A percentile compares a stretch with the other conserved stretches of the same genome.
Conservation (phyloP, 495 filamentous ascomycete species). For the Xylaria grammica region DNA sequence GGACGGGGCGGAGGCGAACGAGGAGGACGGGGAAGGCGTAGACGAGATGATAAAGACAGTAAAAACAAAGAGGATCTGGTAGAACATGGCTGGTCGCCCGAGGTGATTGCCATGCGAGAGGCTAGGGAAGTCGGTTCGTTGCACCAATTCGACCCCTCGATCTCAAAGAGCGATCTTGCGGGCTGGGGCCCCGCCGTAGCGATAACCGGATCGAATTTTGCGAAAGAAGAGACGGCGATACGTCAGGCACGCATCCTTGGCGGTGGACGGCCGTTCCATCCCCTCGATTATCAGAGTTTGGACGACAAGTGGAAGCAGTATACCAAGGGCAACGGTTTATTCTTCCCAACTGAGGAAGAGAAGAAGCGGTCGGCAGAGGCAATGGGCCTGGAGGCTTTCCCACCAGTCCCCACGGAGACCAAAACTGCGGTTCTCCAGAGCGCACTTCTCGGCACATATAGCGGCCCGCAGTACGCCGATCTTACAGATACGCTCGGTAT, state of each 20-base stretch:
- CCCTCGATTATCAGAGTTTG: not conserved
- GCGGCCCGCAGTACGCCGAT: conserved; percentile 36
- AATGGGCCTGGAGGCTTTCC: conserved; percentile 24
- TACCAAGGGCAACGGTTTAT: conserved; percentile 18
- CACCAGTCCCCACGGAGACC: conserved; percentile 30
- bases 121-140: conserved; percentile 21
- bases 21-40: not conserved
- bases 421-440: conserved; percentile 46
- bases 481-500: conserved; percentile 36
- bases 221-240: conserved; percentile 27
- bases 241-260: conserved; percentile 36
- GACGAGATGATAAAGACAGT: not conserved
- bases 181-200: conserved; percentile 31
- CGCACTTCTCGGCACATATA: conserved; percentile 49
- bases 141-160: conserved; percentile 25
- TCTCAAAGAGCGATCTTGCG: conserved; percentile 24
- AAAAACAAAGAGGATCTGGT: not conserved
- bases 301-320: conserved; percentile 13
- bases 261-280: conserved; percentile 28
- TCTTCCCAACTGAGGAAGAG: conserved; percentile 27
- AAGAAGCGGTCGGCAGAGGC: conserved; percentile 15
- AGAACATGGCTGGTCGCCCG: not conserved
- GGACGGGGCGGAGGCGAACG: conserved; percentile 3
- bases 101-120: conserved; percentile 25
- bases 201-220: conserved; percentile 20